Evolutionary conservation across 176 grass and related monocot species (phyloP).

Genomic region (Sorghum bicolor): Sorghum_bicolor_NCBIv3 NC_012874.2:14924501-14925000

Average conservation of each 20-base stretch:
- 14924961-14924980: background rate
- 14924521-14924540: constrained; percentile 26
- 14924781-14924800: background rate
- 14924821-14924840: background rate
- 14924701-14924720: constrained; percentile 7
- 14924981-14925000: background rate
- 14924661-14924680: background rate
- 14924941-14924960: background rate
- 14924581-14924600: background rate
- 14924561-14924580: background rate
- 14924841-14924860: background rate
- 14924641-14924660: background rate
- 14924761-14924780: background rate
- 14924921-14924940: background rate
- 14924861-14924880: background rate
- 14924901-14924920: background rate
- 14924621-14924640: background rate
- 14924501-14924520: background rate
- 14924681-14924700: background rate
- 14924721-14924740: background rate
- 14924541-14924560: constrained; percentile 28
- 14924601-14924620: background rate
- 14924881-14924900: background rate
- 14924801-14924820: background rate
- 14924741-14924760: background rate